phyloP scores from a whole-genome alignment of 2,329 filamentous ascomycete genomes.

The Venturia nashicola region DNA sequence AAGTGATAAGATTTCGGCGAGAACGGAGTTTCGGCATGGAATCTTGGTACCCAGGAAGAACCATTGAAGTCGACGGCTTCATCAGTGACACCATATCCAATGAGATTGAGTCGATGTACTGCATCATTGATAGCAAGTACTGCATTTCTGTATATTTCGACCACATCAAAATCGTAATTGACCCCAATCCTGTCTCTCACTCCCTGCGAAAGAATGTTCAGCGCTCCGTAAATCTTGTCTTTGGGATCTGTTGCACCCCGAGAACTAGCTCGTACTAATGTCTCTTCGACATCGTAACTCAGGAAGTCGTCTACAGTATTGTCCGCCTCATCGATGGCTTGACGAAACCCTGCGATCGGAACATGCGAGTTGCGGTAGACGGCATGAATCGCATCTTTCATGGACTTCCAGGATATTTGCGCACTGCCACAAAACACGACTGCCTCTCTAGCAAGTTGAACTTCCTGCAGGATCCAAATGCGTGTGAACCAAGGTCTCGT shows the following conservation, averaged over 20 bases:
- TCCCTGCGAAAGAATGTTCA: background rate
- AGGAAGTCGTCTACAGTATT: background rate
- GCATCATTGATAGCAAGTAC: background rate
- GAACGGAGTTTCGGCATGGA: background rate
- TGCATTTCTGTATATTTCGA: background rate
- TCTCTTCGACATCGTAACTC: background rate
- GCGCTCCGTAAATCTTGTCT: background rate
- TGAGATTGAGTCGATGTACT: background rate
- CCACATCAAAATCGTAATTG: background rate
- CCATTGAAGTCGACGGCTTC: background rate
- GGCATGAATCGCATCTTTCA: background rate
- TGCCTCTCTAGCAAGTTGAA: background rate
- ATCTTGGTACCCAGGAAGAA: background rate
- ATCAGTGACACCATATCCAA: background rate
- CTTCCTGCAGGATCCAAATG: background rate
- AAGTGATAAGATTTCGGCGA: background rate
- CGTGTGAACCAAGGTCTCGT: background rate
- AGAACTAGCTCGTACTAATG: background rate
- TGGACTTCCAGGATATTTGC: background rate
- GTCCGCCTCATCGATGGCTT: background rate
- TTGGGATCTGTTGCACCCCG: background rate
- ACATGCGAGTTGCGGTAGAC: background rate
- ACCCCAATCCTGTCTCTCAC: background rate
- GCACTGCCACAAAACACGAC: background rate
- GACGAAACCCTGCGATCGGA: background rate